These are phyloP conservation scores for Akanthomyces uredinophilus DNA, from an alignment of 2,329 filamentous ascomycete species.

Conservation along the genomic window DNA sequence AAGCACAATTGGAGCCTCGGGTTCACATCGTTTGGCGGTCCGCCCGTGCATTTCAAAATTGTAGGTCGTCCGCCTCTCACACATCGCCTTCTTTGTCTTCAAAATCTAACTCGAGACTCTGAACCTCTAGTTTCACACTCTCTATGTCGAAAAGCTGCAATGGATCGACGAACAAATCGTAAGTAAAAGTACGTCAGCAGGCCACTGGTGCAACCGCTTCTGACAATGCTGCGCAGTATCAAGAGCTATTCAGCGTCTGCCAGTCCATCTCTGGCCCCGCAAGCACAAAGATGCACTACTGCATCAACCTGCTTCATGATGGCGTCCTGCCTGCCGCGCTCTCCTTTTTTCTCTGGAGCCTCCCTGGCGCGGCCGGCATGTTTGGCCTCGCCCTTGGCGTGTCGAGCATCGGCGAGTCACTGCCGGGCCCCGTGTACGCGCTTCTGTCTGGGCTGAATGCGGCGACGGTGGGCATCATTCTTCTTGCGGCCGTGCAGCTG, in stretches of 20 bases:
- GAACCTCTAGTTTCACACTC: slow-evolving; percentile 44
- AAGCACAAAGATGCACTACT: slow-evolving; percentile 68
- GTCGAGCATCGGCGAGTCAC: slow-evolving; percentile 49
- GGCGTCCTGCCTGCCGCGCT: slow-evolving; percentile 54
- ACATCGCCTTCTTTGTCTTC: background rate
- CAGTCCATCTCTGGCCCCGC: slow-evolving; percentile 64
- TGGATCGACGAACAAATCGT: slow-evolving; percentile 69
- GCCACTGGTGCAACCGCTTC: background rate
- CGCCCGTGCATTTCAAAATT: slow-evolving; percentile 66
- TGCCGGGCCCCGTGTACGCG: slow-evolving; percentile 61
- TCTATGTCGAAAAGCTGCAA: slow-evolving; percentile 53
- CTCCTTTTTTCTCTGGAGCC: slow-evolving; percentile 59
- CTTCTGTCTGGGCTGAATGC: slow-evolving; percentile 68
- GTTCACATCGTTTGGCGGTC: slow-evolving; percentile 62
- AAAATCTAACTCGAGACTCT: background rate
- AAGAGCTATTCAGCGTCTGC: slow-evolving; percentile 65
- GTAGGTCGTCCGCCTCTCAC: slow-evolving; percentile 25
- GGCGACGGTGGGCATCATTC: slow-evolving; percentile 66
- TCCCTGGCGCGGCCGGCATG: slow-evolving; percentile 68
- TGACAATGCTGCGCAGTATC: slow-evolving; percentile 44
- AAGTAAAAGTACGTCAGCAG: slow-evolving; percentile 4
- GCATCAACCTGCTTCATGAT: slow-evolving; percentile 58
- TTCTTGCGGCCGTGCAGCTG: slow-evolving; percentile 63
- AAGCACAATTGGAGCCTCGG: slow-evolving; percentile 53
- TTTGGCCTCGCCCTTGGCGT: slow-evolving; percentile 62